Base-by-base conservation (phyloP, 441 rosid genomes). In the Biscutella laevigata region DNA sequence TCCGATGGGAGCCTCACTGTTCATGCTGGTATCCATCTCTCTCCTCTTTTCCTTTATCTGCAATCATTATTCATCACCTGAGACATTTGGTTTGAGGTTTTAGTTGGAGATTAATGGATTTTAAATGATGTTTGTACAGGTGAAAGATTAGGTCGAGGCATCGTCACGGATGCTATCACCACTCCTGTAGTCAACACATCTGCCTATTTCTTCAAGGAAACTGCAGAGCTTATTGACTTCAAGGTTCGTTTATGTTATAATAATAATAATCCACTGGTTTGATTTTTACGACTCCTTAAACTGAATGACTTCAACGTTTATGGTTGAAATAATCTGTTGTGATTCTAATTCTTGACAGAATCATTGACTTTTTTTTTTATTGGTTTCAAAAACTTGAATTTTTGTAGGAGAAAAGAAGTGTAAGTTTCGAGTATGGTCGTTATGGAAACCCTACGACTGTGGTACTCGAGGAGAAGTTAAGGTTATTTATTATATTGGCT, bases 361-460 rank as follows among this genome's bases (percentile, higher is more conserved):
- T 55, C 22, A 17, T 15, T 53, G 37, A 54, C 44, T 41, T 63
- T 32, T 34, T 32, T 12, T 12, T 10, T 32, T 4, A 6, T 11
- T 12, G 4, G 14, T 22, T 29, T 6, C n/a, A 29, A 48, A 34
- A 25, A 11, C 50, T 6, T 41, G 17, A 44, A 66, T 61, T 5
- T 19, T 36, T 66, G 52, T 61, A 92, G 95, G 97, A 92, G 76
- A 84, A 86, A 45, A 80, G 97, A 40, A 73, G 49, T 52, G 58
- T 47, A 5, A 88, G 99, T 76, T 88, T 82, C 67, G 99, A 88
- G 62, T 92, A 92, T 74, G 99, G 99, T 33, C 80, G 99, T 27
- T 92, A 92, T 74, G 99, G 99, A 45, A 92, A 92, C 74, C 99
- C 99, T 3, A 92, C 99, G 5, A 92, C 99, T 1, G 80, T 61